phyloP scores from a whole-genome alignment of 106 monocot species.

The Vanilla planifolia region DNA sequence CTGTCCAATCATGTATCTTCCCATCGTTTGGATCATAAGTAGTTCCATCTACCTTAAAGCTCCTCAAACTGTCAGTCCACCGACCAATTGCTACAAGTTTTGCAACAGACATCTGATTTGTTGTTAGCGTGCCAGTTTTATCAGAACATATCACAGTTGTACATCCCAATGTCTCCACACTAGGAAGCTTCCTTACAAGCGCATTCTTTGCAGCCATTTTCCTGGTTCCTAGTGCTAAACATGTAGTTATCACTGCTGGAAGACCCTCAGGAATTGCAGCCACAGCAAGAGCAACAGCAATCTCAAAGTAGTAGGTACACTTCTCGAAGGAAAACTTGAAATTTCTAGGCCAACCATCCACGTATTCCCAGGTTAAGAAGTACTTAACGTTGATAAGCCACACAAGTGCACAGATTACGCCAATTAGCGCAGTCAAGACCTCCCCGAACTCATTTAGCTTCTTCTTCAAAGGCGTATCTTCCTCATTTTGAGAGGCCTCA shows the following conservation, averaged over 20 bases:
- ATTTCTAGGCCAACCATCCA: conserved; percentile 32
- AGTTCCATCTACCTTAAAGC: conserved; percentile 28
- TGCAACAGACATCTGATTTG: conserved; percentile 59
- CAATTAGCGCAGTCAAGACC: conserved; percentile 21
- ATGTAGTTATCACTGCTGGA: conserved; percentile 37
- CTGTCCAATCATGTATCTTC: conserved; percentile 21
- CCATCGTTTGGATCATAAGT: conserved; percentile 24
- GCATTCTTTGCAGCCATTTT: conserved; percentile 34
- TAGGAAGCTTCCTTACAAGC: conserved; percentile 54
- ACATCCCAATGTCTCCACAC: conserved; percentile 53
- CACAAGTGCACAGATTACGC: conserved; percentile 26
- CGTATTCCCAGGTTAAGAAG: conserved; percentile 34
- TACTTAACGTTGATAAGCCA: conserved; percentile 38
- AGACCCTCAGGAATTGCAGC: conserved; percentile 40
- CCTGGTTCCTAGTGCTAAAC: conserved; percentile 30
- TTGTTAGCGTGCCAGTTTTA: conserved; percentile 53
- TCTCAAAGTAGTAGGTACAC: conserved; percentile 34
- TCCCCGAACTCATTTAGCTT: conserved; percentile 35
- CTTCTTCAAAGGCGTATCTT: conserved; percentile 34
- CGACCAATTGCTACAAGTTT: conserved; percentile 38
- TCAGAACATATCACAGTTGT: conserved; percentile 29
- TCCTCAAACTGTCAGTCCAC: conserved; percentile 13
- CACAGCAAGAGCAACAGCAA: conserved; percentile 31
- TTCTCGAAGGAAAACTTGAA: conserved; percentile 36
- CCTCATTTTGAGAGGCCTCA: conserved; percentile 32